Percentiles rank a stretch among this genome's conserved stretches.
These are phyloP conservation scores for Suhomyces vadensis DNA, from an alignment of 805 yeast species.

Conservation along the genomic window DNA sequence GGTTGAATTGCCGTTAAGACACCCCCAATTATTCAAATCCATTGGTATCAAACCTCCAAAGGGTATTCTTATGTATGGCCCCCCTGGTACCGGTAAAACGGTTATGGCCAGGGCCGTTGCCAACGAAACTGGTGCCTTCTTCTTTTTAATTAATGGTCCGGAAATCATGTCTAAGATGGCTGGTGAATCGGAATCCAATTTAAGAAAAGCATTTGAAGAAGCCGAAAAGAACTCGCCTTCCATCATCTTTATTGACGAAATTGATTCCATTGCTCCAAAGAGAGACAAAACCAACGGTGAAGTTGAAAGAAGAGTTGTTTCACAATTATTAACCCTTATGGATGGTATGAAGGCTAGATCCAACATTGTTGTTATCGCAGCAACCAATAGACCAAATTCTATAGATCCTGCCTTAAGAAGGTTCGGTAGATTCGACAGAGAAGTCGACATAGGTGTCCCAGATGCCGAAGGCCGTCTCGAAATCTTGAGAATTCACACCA, in stretches of 20 bases:
- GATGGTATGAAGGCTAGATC: constrained; percentile 99
- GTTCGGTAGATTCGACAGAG: constrained; percentile 84
- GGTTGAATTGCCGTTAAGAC: constrained; percentile 97
- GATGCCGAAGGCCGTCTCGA: constrained; percentile 98
- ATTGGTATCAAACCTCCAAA: constrained; percentile 99
- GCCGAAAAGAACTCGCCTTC: constrained; percentile 99
- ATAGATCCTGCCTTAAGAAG: constrained; percentile 85
- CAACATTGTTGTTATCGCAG: constrained; percentile 97
- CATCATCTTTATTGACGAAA: constrained; percentile 96
- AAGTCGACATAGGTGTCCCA: constrained; percentile 88
- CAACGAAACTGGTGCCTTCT: constrained; percentile 98
- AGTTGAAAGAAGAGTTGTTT: constrained; percentile 98
- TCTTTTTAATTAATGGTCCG: constrained; percentile 97
- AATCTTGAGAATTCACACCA: constrained; percentile 94
- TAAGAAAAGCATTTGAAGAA: constrained; percentile 98
- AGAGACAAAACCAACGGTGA: constrained; percentile 99
- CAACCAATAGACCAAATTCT: constrained; percentile 86
- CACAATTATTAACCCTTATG: constrained; percentile 95
- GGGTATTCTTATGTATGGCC: constrained; percentile 98
- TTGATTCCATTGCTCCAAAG: constrained; percentile 98
- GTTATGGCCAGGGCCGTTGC: constrained; percentile 99
- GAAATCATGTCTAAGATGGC: constrained; percentile 99
- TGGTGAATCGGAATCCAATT: constrained; percentile 96
- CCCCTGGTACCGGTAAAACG: constrained; percentile 99
- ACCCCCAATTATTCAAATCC: constrained; percentile 95